Evolutionary conservation across 805 yeast species (phyloP).

Genomic region (Barnettozyma populi): DNA sequence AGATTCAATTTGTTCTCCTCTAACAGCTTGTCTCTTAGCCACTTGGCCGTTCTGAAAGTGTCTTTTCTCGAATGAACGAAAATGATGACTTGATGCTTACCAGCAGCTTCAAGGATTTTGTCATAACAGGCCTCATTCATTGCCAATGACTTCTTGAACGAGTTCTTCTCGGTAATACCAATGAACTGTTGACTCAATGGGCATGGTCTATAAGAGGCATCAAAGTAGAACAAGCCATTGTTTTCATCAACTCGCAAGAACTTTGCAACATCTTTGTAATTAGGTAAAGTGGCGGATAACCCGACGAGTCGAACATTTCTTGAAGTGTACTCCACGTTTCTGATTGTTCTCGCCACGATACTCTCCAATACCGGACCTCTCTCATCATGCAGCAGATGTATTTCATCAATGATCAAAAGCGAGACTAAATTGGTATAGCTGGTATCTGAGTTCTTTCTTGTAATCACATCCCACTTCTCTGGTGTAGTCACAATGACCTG

Average conservation of each 20-base stretch:
- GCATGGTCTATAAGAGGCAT: slow-evolving; percentile 82
- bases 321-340: slow-evolving; percentile 39
- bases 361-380: slow-evolving; percentile 94
- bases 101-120: slow-evolving; percentile 58
- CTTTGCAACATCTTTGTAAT: slow-evolving; percentile 78
- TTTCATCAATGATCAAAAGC: slow-evolving; percentile 82
- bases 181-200: slow-evolving; percentile 85
- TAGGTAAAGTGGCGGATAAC: slow-evolving; percentile 89
- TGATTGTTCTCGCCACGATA: slow-evolving; percentile 70
- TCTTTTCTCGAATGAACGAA: slow-evolving; percentile 95
- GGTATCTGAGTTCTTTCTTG: slow-evolving; percentile 70
- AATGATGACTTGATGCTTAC: slow-evolving; percentile 74
- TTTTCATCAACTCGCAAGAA: slow-evolving; percentile 62
- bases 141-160: slow-evolving; percentile 70
- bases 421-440: slow-evolving; percentile 60
- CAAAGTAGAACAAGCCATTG: slow-evolving; percentile 73
- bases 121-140: slow-evolving; percentile 91
- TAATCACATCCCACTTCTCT: slow-evolving; percentile 95
- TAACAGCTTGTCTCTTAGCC: slow-evolving; percentile 55
- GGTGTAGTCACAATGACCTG: slow-evolving; percentile 91
- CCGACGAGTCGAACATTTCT: slow-evolving; percentile 69
- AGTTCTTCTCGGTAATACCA: slow-evolving; percentile 80
- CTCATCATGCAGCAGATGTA: slow-evolving; percentile 86
- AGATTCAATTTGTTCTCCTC: slow-evolving; percentile 47
- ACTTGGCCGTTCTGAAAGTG: slow-evolving; percentile 76